These are phyloP conservation scores for Aspergillus sp. DNA, from an alignment of 2,329 filamentous ascomycete genomes.

Conservation along the genomic window DNA sequence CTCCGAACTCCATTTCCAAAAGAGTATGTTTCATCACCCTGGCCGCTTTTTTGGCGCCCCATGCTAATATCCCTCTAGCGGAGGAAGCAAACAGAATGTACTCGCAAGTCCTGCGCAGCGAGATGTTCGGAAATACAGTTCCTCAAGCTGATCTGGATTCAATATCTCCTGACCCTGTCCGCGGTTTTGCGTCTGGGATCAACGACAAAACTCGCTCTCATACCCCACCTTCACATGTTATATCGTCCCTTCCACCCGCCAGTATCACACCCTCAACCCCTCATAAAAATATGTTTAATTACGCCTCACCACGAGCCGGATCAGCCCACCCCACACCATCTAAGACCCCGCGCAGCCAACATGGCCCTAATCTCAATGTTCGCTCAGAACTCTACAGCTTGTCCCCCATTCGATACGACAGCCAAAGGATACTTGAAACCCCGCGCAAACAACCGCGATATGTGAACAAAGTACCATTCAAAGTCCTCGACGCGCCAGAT, in stretches of 20 bases:
- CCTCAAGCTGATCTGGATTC: slow-evolving; percentile 72
- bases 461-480: slow-evolving; percentile 95
- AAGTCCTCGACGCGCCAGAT: slow-evolving; percentile 94
- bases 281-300: slow-evolving; percentile 95
- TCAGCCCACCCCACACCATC: slow-evolving; percentile 85
- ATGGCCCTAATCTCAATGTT: slow-evolving; percentile 85
- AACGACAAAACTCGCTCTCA: slow-evolving; percentile 71
- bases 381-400: slow-evolving; percentile 92
- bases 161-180: slow-evolving; percentile 58
- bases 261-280: slow-evolving; percentile 88
- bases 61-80: slow-evolving; percentile 48
- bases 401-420: slow-evolving; percentile 88
- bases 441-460: slow-evolving; percentile 84
- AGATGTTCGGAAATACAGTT: slow-evolving; percentile 88
- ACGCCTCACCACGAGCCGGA: slow-evolving; percentile 72
- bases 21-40: slow-evolving; percentile 59
- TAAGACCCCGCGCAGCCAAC: slow-evolving; percentile 82
- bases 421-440: slow-evolving; percentile 88
- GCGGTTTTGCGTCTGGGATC: slow-evolving; percentile 48
- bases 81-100: slow-evolving; percentile 96
- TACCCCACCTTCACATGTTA: slow-evolving; percentile 73
- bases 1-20: slow-evolving; percentile 91
- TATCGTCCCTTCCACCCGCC: slow-evolving; percentile 65
- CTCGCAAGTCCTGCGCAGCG: slow-evolving; percentile 80
- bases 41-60: not conserved